A percentile compares a stretch with the other conserved stretches of the same genome.
phyloP scores from a whole-genome alignment of 2,329 filamentous ascomycete species.

The Amauroascus niger region DNA sequence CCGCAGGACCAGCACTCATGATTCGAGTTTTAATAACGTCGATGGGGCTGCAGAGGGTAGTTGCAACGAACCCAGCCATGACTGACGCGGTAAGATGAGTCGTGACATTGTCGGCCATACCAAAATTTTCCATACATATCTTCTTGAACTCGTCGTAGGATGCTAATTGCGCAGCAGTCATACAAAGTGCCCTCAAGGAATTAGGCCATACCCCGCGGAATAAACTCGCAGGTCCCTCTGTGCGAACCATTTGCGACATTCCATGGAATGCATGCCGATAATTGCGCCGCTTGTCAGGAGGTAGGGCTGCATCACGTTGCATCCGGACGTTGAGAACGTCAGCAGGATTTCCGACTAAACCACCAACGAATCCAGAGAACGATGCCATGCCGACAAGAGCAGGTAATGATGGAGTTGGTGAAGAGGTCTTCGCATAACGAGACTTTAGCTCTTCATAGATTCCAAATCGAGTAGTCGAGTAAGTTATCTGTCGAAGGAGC shows the following conservation, averaged over 20 bases:
- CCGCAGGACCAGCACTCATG: conserved; percentile 46
- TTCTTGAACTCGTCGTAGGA: conserved; percentile 57
- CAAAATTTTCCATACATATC: conserved; percentile 43
- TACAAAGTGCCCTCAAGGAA: conserved; percentile 52
- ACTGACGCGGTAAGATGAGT: conserved; percentile 56
- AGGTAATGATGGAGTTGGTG: conserved; percentile 54
- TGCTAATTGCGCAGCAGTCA: conserved; percentile 56
- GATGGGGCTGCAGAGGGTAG: conserved; percentile 57
- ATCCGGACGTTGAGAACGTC: conserved; percentile 97
- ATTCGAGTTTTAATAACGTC: conserved; percentile 59
- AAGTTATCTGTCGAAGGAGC: conserved; percentile 85
- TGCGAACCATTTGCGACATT: conserved; percentile 71
- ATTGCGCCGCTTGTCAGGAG: conserved; percentile 63
- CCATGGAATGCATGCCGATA: conserved; percentile 86
- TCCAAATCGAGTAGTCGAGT: conserved; percentile 92
- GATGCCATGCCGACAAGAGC: conserved; percentile 75
- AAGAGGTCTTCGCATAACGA: conserved; percentile 46
- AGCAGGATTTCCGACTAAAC: conserved; percentile 83
- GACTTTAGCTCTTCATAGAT: conserved; percentile 90
- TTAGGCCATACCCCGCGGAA: conserved; percentile 68
- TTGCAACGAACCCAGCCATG: conserved; percentile 56
- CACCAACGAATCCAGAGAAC: conserved; percentile 75
- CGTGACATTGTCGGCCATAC: conserved; percentile 46
- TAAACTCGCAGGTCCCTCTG: conserved; percentile 66
- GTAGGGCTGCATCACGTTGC: conserved; percentile 83